Conservation (phyloP, 495 filamentous ascomycete genomes). For the Talaromyces liani region DNA sequence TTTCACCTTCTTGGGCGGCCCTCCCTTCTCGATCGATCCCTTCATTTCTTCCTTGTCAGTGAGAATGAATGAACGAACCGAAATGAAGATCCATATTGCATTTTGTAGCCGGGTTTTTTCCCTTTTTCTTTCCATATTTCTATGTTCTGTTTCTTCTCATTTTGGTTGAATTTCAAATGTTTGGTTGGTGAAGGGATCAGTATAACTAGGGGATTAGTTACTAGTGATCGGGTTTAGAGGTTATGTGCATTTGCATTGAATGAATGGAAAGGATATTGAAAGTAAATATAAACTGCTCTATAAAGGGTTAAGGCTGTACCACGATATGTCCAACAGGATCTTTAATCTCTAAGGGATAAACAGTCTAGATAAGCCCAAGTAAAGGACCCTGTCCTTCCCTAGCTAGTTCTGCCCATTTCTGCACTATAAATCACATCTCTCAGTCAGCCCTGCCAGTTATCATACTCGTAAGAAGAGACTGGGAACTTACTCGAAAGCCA, state of each 20-base stretch:
- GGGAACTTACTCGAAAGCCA: conserved; percentile 4
- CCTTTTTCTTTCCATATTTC: neutral
- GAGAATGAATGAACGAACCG: neutral
- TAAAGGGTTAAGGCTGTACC: neutral
- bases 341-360: neutral
- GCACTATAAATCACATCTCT: neutral
- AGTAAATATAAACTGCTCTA: neutral
- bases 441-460: neutral
- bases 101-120: neutral
- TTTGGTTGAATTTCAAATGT: neutral
- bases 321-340: too few species aligned
- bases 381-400: neutral
- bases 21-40: neutral
- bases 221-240: neutral
- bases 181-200: neutral
- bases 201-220: neutral
- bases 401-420: neutral
- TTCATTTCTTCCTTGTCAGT: neutral
- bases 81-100: neutral
- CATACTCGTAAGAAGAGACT: neutral
- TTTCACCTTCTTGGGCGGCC: neutral
- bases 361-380: neutral
- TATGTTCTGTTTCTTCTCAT: neutral
- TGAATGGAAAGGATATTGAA: neutral
- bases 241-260: neutral